These are phyloP conservation scores for Verticillium dahliae DNA, from an alignment of 2,329 filamentous ascomycete genomes.

Conservation along the genomic window DNA sequence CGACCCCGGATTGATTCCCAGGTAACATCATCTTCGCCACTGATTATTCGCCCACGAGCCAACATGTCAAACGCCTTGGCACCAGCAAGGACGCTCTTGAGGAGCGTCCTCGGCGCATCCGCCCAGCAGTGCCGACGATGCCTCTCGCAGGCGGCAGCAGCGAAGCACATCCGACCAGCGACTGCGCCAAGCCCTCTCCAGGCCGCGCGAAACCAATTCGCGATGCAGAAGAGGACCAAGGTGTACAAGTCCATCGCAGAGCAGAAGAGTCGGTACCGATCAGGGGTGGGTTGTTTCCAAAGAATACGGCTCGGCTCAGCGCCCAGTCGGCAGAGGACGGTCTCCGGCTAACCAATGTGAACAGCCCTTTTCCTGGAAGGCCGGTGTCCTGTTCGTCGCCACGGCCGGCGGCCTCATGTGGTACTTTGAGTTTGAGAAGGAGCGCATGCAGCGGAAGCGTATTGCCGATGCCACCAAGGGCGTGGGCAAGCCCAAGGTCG, in stretches of 20 bases:
- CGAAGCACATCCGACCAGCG: constrained; percentile 27
- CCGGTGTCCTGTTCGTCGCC: constrained; percentile 75
- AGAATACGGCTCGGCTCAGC: not conserved
- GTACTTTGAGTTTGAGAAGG: constrained; percentile 93
- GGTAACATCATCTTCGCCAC: not conserved
- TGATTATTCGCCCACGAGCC: not conserved
- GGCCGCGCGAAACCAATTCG: constrained; percentile 23
- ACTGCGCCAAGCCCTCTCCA: constrained; percentile 22
- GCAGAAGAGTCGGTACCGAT: constrained; percentile 50
- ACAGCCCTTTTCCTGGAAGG: constrained; percentile 89
- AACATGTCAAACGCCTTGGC: constrained; percentile 32
- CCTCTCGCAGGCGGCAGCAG: constrained; percentile 27
- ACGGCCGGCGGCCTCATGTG: constrained; percentile 72
- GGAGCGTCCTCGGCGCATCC: constrained; percentile 22
- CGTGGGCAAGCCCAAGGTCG: constrained; percentile 86
- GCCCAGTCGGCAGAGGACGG: not conserved
- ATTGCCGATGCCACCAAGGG: constrained; percentile 91
- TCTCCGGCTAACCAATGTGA: not conserved
- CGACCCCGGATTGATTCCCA: not conserved
- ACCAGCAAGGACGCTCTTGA: constrained; percentile 27
- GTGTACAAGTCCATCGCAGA: constrained; percentile 51
- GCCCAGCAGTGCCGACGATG: constrained; percentile 34
- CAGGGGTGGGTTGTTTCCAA: constrained; percentile 36
- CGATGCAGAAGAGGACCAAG: constrained; percentile 31
- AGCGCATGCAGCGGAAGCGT: constrained; percentile 79